Base-by-base conservation (phyloP, 768 basidiomycete genomes). In the Mycena polygramma region DNA sequence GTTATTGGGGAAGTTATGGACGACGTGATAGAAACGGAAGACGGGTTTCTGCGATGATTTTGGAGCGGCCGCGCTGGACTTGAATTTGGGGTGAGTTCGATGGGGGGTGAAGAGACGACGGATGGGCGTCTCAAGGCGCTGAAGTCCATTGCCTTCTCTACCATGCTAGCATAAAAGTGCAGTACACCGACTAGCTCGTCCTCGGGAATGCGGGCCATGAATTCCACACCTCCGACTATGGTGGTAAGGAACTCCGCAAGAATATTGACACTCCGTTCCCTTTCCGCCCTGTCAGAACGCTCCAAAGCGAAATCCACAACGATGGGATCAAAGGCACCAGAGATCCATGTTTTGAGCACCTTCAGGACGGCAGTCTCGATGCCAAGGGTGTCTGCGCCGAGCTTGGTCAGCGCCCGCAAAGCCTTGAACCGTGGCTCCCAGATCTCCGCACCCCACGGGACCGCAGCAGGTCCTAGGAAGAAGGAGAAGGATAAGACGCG, bases 401-500 rank as follows among this genome's bases (percentile, higher is more conserved):
- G 86, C 69, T 83, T 86, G 43, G 91, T 91, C 60, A 95, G 83
- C 4, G 91, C 88, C 6, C 86, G 81, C 1, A 94, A 81, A 2
- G 93, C 92, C 70, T 89, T 91, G 75, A 91, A 88, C 22, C 91
- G 86, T 1, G 88, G 82, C 72, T 93, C 92, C 86, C 93, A 93
- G 0, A 92, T 80, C 30, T 94, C 93, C n/a, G 80, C 71, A 4
- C 82, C 83, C 93, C 93, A 94, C 0, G 83, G 78, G 1, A 78
- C 80, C 4, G 81, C 76, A 48, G 37, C 62, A 7, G 79, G 76
- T 19, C 79, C 84, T 4, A 89, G 80, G 76, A 94, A 90, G 39
- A 94, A 81, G 19, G 90, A 87, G 61, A 94, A 89, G 68, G 90
- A 91, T 0, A 89, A 83, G 13, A 92, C 78, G 35, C 89, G 83